Conservation (phyloP, 1,284 basidiomycete genomes). For the Cryptococcus sp. region DNA sequence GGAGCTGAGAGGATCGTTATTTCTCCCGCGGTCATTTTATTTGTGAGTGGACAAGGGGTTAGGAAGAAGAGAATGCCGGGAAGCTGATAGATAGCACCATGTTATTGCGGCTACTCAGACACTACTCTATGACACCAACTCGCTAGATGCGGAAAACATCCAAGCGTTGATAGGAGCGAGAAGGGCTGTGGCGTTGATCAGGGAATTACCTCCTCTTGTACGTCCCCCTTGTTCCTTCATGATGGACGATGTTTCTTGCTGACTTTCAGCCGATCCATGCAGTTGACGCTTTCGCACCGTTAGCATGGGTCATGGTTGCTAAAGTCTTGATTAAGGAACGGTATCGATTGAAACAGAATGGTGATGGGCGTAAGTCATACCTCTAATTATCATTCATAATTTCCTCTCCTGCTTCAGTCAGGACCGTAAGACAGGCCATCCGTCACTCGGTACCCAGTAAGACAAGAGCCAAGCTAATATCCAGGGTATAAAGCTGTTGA, state of each 20-base stretch:
- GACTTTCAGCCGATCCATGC: constrained; percentile 28
- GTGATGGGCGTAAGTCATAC: constrained; percentile 14
- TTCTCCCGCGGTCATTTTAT: constrained; percentile 14
- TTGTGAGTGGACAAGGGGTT: constrained; percentile 21
- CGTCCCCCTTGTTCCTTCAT: constrained; percentile 4
- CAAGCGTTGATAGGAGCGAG: constrained; percentile 34
- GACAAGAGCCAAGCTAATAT: too few relatives aligned
- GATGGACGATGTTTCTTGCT: background rate
- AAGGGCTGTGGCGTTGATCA: constrained; percentile 31
- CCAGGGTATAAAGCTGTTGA: background rate
- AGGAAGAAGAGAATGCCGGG: too few relatives aligned
- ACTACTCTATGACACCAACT: constrained; percentile 42
- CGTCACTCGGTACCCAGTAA: too few relatives aligned
- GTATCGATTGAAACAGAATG: constrained; percentile 22
- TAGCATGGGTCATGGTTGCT: constrained; percentile 41
- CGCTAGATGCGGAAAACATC: constrained; percentile 31
- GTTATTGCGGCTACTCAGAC: constrained; percentile 32
- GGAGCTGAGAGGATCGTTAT: constrained; percentile 22
- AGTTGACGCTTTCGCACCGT: constrained; percentile 35
- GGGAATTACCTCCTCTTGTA: constrained; percentile 28
- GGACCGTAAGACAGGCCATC: too few relatives aligned
- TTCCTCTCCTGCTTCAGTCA: too few relatives aligned
- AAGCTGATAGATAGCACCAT: constrained; percentile 26
- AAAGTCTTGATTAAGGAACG: constrained; percentile 40
- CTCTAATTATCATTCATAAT: background rate